phyloP scores from a whole-genome alignment of 441 rosid species.

The Lagerstroemia fauriei region DNA sequence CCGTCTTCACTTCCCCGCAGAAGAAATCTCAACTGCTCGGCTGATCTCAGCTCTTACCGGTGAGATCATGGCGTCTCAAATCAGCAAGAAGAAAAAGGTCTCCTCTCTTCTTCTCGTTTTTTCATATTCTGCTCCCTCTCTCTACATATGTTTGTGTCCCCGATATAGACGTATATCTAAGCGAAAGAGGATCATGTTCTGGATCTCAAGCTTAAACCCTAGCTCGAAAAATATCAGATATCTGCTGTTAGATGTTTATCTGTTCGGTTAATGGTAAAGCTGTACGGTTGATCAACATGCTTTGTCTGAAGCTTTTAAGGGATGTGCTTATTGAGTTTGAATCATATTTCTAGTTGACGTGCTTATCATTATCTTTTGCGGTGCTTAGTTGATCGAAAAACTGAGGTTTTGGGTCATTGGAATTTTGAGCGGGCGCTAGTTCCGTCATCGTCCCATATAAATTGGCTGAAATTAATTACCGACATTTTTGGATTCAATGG shows the following conservation, averaged over 20 bases:
- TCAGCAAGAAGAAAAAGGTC: constrained; percentile 75
- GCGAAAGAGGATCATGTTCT: background rate
- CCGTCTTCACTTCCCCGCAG: background rate
- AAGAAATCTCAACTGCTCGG: background rate
- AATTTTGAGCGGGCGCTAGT: no score
- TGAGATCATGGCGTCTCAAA: constrained; percentile 55
- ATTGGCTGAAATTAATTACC: background rate
- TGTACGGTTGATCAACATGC: background rate
- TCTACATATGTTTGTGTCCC: background rate
- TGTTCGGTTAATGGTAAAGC: background rate
- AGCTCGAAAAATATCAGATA: background rate
- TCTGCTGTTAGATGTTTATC: background rate
- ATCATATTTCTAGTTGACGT: background rate
- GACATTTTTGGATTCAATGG: background rate
- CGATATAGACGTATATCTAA: background rate
- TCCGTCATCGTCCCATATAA: background rate
- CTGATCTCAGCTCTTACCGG: background rate
- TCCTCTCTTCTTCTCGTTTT: background rate
- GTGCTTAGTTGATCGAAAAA: background rate
- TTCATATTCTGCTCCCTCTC: background rate
- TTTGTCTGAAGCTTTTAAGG: background rate
- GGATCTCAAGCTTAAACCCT: background rate
- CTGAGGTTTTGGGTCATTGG: background rate
- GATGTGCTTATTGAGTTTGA: background rate
- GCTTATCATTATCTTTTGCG: background rate